Conservation (phyloP, 1,284 basidiomycete genomes). For the Cutaneotrichosporon sp. region DNA sequence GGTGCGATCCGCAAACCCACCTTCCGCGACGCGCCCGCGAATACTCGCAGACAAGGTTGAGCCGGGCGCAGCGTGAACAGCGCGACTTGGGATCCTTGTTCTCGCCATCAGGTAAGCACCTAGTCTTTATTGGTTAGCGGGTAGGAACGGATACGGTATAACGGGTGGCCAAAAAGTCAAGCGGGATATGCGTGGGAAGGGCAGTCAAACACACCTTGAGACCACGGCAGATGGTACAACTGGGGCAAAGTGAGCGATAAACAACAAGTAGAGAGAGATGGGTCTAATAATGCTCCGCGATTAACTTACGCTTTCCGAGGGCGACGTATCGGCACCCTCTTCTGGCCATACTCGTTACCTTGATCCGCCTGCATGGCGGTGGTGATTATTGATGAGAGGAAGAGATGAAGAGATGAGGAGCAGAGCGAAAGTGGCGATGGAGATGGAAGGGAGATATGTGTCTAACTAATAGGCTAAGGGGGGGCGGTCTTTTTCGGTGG, state of each 20-base stretch:
- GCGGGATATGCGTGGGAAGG: too few species aligned
- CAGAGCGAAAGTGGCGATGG: background rate
- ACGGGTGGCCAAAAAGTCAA: too few species aligned
- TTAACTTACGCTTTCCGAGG: conserved; percentile 19
- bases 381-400: background rate
- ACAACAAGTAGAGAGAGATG: background rate
- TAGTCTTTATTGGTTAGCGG: too few species aligned
- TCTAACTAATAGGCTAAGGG: too few species aligned
- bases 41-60: conserved; percentile 13
- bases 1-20: too few species aligned
- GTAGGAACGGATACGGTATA: too few species aligned
- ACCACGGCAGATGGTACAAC: conserved; percentile 13
- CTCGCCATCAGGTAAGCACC: conserved; percentile 16
- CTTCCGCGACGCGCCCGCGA: conserved; percentile 10
- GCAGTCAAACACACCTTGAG: conserved; percentile 10
- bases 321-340: conserved; percentile 13
- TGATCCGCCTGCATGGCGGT: background rate
- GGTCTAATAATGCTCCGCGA: background rate
- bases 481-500: too few species aligned
- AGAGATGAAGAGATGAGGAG: background rate
- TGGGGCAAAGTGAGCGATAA: background rate
- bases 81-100: conserved; percentile 11
- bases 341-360: background rate
- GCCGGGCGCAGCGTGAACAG: conserved; percentile 17
- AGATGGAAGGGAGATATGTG: background rate